Base-by-base conservation (phyloP, 169 alveolate genomes). In the Amoebophrya sp. region DNA sequence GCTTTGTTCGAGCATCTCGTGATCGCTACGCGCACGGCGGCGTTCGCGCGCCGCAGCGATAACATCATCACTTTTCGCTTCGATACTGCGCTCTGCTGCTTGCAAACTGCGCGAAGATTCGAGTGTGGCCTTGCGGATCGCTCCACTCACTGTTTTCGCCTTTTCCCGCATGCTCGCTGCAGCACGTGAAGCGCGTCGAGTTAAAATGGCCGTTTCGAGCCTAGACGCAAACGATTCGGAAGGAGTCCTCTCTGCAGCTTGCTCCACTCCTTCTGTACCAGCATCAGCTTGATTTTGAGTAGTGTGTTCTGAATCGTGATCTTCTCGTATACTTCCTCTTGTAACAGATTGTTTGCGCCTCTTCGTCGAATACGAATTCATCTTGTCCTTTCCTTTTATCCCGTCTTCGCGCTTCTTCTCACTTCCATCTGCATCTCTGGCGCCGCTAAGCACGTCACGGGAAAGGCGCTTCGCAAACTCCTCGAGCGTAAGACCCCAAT, bases 1-100 rank as follows among this genome's bases (percentile, higher is more conserved):
- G n/a, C n/a, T n/a, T n/a, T n/a, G n/a, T n/a, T n/a, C n/a, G n/a
- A n/a, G n/a, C n/a, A n/a, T n/a, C n/a, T n/a, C n/a, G n/a, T n/a
- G n/a, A n/a, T n/a, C n/a, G n/a, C n/a, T n/a, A n/a, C n/a, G n/a
- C n/a, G n/a, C n/a, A n/a, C n/a, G n/a, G n/a, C n/a, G n/a, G n/a
- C 76, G 76, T 23, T 53, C 76, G n/a, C 76, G 76, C 76, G 76
- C 76, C 76, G 76, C 76, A 10, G 76, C 76, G 76, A 53, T 53
- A 53, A 53, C 23, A 10, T 10, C 76, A 23, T 53, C 76, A 10
- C n/a, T 14, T 23, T 23, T 10, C 76, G 10, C n/a, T 23, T 53
- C 76, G 76, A 14, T 14, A 53, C 23, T 53, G 76, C n/a, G n/a
- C n/a, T 10, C 23, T 53, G 76, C 76, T 53, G 76, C 76, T 53